Evolutionary conservation across 441 rosid species (phyloP).

Genomic region (Adansonia gregorii): DNA sequence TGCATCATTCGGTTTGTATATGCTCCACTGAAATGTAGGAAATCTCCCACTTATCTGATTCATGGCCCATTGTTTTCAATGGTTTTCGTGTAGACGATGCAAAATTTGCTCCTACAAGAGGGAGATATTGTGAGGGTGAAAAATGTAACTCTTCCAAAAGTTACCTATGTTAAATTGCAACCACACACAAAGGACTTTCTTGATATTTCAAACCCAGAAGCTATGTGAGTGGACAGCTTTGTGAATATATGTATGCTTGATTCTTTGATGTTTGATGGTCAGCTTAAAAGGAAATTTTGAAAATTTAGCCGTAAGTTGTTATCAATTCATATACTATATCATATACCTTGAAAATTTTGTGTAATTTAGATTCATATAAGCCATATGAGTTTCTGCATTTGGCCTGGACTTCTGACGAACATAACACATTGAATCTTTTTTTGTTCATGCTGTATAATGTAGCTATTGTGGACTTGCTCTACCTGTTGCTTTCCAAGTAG

Average conservation of each 20-base stretch:
- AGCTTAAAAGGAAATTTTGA: neutral
- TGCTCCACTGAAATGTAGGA: neutral
- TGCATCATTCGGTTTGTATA: neutral
- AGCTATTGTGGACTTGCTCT: neutral
- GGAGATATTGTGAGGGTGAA: slow-evolving; percentile 81
- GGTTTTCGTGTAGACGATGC: slow-evolving; percentile 77
- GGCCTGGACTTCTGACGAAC: neutral
- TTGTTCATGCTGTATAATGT: neutral
- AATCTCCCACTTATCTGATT: slow-evolving; percentile 13
- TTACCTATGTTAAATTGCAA: slow-evolving; percentile 86
- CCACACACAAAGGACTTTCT: slow-evolving; percentile 91
- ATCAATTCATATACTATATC: neutral
- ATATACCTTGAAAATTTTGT: neutral
- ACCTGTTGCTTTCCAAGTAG: neutral
- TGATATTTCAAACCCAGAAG: slow-evolving; percentile 95
- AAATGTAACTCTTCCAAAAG: slow-evolving; percentile 89
- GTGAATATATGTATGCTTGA: neutral
- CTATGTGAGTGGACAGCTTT: slow-evolving; percentile 60
- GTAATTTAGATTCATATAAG: slow-evolving; percentile 2
- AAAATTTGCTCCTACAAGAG: slow-evolving; percentile 85
- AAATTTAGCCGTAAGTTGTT: neutral
- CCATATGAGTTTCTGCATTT: neutral
- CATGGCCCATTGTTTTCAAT: neutral
- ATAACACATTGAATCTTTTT: neutral
- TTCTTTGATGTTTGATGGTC: neutral